Evolutionary conservation across 441 rosid genomes (phyloP), one percentile per base, ranked within the genome.

Genomic region (Erodium texanum): DNA sequence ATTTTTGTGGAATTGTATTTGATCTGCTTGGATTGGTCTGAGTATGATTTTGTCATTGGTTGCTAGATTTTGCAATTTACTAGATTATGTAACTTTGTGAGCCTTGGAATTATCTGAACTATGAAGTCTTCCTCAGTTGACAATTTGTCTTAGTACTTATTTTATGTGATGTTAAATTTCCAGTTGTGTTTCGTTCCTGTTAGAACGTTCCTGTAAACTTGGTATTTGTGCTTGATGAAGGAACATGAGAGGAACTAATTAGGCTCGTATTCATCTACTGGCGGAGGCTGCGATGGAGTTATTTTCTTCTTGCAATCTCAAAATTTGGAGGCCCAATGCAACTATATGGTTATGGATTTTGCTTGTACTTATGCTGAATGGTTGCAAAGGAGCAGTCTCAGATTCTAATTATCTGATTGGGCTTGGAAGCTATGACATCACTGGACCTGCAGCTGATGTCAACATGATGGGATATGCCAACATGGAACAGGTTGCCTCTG

Each of bases 381-480:
- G 41, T 48, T 22, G 75, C 22, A 59, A 70, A 27, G 77, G 56
- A 50, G 86, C 78, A 41, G 34, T 67, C 59, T 79, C 92, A 9
- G 80, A 73, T 69, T 84, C 89, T 66, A 78, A 85, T 58, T 89
- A 92, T 82, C 74, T 95, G 82, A 80, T 90, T 56, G 99, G 99
- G 41, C 80, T 95, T 12, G 98, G 99, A 72, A 95, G 95, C 87
- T 92, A 92, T 70, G 99, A 95, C 84, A 92, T 94, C 56, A 89
- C 94, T 20, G 97, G 98, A 66, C 99, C 98, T 1, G 99, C 98
- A 0, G 98, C 99, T 36, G 96, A 94, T 85, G 99, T 94, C 10
- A 94, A 92, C 75, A 88, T 94, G 99, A 94, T 94, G 99, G 99
- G 98, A 12, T 94, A 88, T 71, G 94, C 99, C 58, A 86, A 89